Conservation (phyloP, 2,329 filamentous ascomycete genomes). For the Verticillium nonalfalfae region DNA sequence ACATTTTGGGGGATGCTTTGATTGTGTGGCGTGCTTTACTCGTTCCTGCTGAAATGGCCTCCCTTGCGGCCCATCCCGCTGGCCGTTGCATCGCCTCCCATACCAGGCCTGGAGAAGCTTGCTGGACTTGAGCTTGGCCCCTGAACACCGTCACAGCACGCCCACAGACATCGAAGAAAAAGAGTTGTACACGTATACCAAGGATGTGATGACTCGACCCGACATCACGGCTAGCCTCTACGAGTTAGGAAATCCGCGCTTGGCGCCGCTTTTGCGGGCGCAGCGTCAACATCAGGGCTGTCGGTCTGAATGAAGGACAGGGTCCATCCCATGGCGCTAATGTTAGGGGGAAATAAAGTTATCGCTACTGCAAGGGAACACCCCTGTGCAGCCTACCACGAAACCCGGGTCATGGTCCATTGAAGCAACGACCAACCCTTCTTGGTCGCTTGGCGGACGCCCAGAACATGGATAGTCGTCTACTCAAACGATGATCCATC, state of each 20-base stretch:
- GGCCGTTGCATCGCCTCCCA: no score
- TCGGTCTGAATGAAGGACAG: not conserved
- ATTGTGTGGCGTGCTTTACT: no score
- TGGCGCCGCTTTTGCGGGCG: not conserved
- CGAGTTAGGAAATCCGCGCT: not conserved
- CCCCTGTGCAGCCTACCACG: not conserved
- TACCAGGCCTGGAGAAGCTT: no score
- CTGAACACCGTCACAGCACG: no score
- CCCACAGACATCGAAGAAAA: not conserved
- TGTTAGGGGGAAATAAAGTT: not conserved
- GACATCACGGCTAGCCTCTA: not conserved
- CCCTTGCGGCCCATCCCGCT: no score
- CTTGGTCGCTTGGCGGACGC: not conserved
- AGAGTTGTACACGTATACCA: no score
- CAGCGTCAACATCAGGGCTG: not conserved
- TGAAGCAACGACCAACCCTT: not conserved
- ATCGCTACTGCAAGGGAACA: not conserved
- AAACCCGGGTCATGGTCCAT: not conserved
- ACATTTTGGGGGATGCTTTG: no score
- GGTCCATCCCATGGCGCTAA: not conserved
- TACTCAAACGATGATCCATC: not conserved
- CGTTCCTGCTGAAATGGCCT: no score
- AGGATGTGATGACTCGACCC: not conserved
- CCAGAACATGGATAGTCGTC: not conserved
- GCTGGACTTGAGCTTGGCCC: no score